phyloP scores from a whole-genome alignment of 192 early-diverging fungal genomes.

The Mortierella hygrophila region DNA sequence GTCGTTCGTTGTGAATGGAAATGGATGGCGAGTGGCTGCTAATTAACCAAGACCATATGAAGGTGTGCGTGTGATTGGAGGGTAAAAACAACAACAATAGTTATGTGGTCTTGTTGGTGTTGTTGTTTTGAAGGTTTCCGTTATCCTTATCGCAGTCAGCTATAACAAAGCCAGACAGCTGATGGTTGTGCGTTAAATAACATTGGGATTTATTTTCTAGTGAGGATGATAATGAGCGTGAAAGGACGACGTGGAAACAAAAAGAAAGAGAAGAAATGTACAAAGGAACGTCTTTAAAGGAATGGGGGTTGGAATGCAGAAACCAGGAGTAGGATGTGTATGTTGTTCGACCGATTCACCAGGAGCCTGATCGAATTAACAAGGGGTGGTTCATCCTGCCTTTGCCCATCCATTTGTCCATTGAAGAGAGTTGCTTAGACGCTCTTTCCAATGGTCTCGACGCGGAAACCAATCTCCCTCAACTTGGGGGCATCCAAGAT shows the following conservation, averaged over 20 bases:
- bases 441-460: conserved; percentile 74
- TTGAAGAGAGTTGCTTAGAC: conserved; percentile 13
- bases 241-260: conserved; percentile 2
- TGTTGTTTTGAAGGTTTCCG: neutral
- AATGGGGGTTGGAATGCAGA: neutral
- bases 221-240: neutral
- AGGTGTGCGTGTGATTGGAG: neutral
- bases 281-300: neutral
- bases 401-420: neutral
- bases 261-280: conserved; percentile 4
- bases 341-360: neutral
- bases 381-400: neutral
- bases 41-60: neutral
- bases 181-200: neutral
- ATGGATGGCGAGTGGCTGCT: too few species aligned
- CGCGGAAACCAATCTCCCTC: conserved; percentile 83
- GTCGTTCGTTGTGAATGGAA: too few species aligned
- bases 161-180: neutral
- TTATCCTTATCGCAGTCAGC: neutral
- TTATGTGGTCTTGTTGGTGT: neutral
- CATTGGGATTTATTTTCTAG: neutral
- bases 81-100: neutral
- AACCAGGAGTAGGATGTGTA: neutral
- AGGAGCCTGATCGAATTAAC: neutral
- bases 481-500: conserved; percentile 78